These are phyloP conservation scores for Ogataea zsoltii DNA, from an alignment of 805 yeast species.

Conservation along the genomic window DNA sequence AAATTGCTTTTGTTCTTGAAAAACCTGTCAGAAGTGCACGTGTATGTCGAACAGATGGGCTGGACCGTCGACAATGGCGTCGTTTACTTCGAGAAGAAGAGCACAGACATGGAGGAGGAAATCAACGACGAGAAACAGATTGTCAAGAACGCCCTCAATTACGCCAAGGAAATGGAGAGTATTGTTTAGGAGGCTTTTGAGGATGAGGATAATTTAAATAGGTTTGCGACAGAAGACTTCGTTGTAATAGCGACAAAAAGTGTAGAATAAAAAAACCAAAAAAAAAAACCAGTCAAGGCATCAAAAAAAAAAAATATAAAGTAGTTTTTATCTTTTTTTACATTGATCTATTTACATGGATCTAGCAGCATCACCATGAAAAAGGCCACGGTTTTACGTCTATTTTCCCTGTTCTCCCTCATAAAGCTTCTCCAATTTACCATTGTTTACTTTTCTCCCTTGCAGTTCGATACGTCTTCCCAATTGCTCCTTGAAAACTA, in stretches of 20 bases:
- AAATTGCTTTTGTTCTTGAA: slow-evolving; percentile 74
- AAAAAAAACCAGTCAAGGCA: neutral
- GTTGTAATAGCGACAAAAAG: neutral
- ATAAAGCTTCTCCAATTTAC: slow-evolving; percentile 41
- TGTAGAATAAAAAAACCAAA: neutral
- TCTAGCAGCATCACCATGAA: too few species aligned
- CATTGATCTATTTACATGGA: too few species aligned
- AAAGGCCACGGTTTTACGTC: slow-evolving; percentile 1
- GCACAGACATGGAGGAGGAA: slow-evolving; percentile 30
- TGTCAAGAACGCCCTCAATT: slow-evolving; percentile 73
- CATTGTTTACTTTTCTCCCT: slow-evolving; percentile 42
- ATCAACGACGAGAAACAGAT: slow-evolving; percentile 46
- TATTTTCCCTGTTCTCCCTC: slow-evolving; percentile 27
- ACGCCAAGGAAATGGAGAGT: slow-evolving; percentile 90
- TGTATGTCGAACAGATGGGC: slow-evolving; percentile 52
- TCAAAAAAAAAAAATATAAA: neutral
- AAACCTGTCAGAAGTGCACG: slow-evolving; percentile 49
- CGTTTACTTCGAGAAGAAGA: slow-evolving; percentile 42
- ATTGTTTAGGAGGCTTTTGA: slow-evolving; percentile 53
- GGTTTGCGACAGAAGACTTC: too few species aligned
- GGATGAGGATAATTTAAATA: too few species aligned
- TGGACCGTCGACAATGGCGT: slow-evolving; percentile 60
- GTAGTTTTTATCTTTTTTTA: too few species aligned
- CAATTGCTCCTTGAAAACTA: slow-evolving; percentile 35
- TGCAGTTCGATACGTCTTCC: slow-evolving; percentile 52